Evolutionary conservation across 768 basidiomycete genomes (phyloP).

Genomic region (Tulasnella sp.): DNA sequence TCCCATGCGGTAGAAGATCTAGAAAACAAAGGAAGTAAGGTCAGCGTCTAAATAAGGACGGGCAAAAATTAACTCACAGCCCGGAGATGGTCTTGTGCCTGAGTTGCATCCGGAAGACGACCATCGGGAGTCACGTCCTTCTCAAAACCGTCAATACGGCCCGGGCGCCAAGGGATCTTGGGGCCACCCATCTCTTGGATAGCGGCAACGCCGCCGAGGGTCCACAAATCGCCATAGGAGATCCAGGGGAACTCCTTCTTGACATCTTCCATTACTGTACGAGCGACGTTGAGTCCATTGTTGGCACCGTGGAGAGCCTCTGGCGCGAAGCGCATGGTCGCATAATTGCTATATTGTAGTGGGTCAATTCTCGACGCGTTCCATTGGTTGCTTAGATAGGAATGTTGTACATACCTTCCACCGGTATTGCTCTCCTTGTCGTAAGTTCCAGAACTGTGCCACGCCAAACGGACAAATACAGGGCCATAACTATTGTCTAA

Average conservation of each 20-base stretch:
- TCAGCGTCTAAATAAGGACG: not conserved
- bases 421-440: conserved; percentile 68
- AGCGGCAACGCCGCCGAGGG: conserved; percentile 84
- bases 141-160: conserved; percentile 77
- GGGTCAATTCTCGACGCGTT: conserved; percentile 11
- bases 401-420: conserved; percentile 46
- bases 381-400: not conserved
- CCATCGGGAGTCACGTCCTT: conserved; percentile 72
- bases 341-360: conserved; percentile 61
- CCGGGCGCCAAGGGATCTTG: conserved; percentile 85
- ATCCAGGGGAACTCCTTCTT: conserved; percentile 90
- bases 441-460: conserved; percentile 91
- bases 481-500: conserved; percentile 83
- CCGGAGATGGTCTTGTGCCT: conserved; percentile 77
- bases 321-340: conserved; percentile 95
- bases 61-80: conserved; percentile 17
- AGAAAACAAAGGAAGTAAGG: not conserved
- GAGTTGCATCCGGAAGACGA: conserved; percentile 76
- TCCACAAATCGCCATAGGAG: conserved; percentile 94
- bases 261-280: conserved; percentile 71
- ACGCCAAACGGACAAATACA: conserved; percentile 78
- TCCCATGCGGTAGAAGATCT: conserved; percentile 90
- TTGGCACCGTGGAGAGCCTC: conserved; percentile 80
- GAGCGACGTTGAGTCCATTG: conserved; percentile 69
- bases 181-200: conserved; percentile 91